phyloP scores from a whole-genome alignment of 208 protist genomes.

The Trypanosoma melophagium region DNA sequence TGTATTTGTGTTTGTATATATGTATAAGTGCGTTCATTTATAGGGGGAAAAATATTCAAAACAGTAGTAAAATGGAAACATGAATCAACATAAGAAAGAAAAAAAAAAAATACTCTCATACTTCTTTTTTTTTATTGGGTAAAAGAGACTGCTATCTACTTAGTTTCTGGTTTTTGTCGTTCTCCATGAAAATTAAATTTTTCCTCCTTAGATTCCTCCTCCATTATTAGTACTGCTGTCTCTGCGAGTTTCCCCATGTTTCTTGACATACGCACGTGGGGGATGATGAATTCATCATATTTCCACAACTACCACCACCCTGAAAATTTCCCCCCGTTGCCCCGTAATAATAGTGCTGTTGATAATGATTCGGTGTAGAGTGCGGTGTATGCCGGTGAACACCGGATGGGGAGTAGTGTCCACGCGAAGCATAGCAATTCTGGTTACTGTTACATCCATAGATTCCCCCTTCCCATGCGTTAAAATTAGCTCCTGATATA shows the following conservation, averaged over 20 bases:
- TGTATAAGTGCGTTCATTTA: slow-evolving; percentile 15
- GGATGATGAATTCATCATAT: not conserved
- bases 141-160: not conserved
- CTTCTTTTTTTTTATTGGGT: not conserved
- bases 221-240: not conserved
- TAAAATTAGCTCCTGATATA: no score
- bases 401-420: slow-evolving; percentile 24
- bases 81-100: slow-evolving; percentile 7
- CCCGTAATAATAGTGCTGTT: slow-evolving; percentile 12
- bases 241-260: slow-evolving; percentile 10
- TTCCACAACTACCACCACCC: not conserved
- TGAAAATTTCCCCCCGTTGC: not conserved
- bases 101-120: slow-evolving; percentile 7
- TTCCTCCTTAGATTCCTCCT: not conserved
- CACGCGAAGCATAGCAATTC: not conserved
- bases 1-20: slow-evolving; percentile 10
- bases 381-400: slow-evolving; percentile 26
- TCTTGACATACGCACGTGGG: slow-evolving; percentile 22
- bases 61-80: no score
- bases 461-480: no score
- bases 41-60: no score
- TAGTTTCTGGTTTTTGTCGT: no score
- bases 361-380: slow-evolving; percentile 16
- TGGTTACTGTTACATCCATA: no score
- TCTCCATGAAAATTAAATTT: no score